Percentiles rank a stretch among this genome's conserved stretches.
Conservation (phyloP, 1,284 basidiomycete species). For the Malassezia caprae region DNA sequence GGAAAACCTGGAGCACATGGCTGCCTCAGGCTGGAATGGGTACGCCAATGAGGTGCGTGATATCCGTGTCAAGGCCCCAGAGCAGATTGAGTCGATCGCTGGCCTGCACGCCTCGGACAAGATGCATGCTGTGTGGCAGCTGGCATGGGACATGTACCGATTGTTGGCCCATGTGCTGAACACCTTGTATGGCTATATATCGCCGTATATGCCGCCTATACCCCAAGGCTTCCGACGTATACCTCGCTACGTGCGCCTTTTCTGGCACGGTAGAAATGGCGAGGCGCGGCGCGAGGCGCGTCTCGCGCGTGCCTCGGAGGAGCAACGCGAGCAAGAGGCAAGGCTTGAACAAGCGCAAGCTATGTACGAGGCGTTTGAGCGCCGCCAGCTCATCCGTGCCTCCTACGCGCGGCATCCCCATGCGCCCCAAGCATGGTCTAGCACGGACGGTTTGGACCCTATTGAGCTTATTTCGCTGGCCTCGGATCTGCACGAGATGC, state of each 20-base stretch:
- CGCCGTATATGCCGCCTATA: conserved; percentile 17
- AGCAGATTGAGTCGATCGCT: not conserved
- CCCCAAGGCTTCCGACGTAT: conserved; percentile 18
- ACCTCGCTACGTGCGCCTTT: conserved; percentile 27
- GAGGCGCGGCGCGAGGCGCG: conserved; percentile 23
- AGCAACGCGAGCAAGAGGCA: not conserved
- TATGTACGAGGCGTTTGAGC: not conserved
- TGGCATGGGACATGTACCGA: conserved; percentile 9
- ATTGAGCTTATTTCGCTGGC: conserved; percentile 10
- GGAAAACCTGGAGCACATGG: conserved; percentile 9
- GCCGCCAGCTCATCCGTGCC: not conserved
- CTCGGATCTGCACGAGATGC: not conserved
- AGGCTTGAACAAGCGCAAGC: not conserved
- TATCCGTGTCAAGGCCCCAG: conserved; percentile 19
- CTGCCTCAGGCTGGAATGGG: conserved; percentile 11
- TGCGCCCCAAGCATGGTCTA: conserved; percentile 1
- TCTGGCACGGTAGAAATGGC: conserved; percentile 43
- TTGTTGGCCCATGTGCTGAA: not conserved
- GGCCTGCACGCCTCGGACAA: conserved; percentile 13
- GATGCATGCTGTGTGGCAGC: not conserved
- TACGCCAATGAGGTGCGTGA: conserved; percentile 24
- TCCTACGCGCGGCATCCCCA: not conserved
- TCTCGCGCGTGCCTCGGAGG: conserved; percentile 1
- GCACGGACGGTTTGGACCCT: conserved; percentile 5
- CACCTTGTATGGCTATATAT: not conserved